Evolutionary conservation across 306 rosid species (phyloP).

Genomic region (Sesbania bispinosa): DNA sequence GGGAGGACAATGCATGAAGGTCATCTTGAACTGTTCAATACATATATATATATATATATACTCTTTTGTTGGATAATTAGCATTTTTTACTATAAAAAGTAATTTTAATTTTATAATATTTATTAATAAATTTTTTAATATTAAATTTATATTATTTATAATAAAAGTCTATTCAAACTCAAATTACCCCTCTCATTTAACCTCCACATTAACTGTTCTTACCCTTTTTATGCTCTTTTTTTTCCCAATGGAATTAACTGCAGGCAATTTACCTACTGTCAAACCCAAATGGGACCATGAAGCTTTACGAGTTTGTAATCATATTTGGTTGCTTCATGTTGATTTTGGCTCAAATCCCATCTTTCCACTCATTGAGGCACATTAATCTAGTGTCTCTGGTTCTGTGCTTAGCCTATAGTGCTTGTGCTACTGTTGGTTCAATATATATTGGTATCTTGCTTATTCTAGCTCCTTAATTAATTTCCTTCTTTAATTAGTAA

Average conservation of each 20-base stretch:
- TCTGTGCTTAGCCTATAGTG: slow-evolving; percentile 58
- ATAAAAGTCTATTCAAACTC: too few species aligned
- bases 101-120: too few species aligned
- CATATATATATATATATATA: too few species aligned
- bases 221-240: background rate
- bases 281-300: slow-evolving; percentile 52
- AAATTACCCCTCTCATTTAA: too few species aligned
- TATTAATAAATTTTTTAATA: too few species aligned
- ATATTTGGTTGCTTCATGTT: slow-evolving; percentile 77
- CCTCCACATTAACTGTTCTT: too few species aligned
- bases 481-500: background rate
- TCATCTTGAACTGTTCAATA: background rate
- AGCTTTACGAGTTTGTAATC: slow-evolving; percentile 59
- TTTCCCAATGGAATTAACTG: background rate
- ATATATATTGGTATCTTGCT: slow-evolving; percentile 46
- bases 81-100: too few species aligned
- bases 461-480: background rate
- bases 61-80: too few species aligned
- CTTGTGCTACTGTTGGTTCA: slow-evolving; percentile 59
- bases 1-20: slow-evolving; percentile 90
- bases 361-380: slow-evolving; percentile 77
- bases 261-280: slow-evolving; percentile 65
- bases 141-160: too few species aligned
- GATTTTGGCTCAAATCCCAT: slow-evolving; percentile 74
- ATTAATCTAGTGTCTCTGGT: slow-evolving; percentile 59